These are phyloP conservation scores for Pseudogymnoascus sp. DNA, from an alignment of 2,329 filamentous ascomycete genomes.

Conservation along the genomic window DNA sequence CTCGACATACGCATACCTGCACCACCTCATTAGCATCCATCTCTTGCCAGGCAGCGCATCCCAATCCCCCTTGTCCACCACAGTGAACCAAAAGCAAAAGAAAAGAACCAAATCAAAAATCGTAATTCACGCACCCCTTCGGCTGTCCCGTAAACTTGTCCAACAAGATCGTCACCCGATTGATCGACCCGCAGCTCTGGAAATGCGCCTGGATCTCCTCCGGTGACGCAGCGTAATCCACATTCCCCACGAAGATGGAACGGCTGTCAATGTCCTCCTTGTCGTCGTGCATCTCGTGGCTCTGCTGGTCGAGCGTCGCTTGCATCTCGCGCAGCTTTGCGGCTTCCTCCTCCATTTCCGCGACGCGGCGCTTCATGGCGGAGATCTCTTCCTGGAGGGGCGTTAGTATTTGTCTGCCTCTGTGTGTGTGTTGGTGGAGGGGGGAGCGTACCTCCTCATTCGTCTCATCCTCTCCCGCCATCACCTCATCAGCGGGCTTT, in stretches of 20 bases:
- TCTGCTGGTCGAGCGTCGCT: conserved; percentile 74
- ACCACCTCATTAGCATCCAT: conserved; percentile 35
- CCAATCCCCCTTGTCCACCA: conserved; percentile 17
- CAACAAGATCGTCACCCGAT: conserved; percentile 91
- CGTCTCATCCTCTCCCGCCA: conserved; percentile 23
- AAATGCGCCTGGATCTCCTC: conserved; percentile 99
- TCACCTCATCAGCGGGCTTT: conserved; percentile 24
- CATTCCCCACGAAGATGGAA: conserved; percentile 97
- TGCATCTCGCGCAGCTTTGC: conserved; percentile 84
- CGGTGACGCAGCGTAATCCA: conserved; percentile 93
- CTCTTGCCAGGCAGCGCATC: conserved; percentile 53
- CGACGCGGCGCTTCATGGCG: conserved; percentile 79
- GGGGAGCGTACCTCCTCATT: conserved; percentile 26
- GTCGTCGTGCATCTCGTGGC: conserved; percentile 76
- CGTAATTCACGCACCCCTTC: conserved; percentile 70
- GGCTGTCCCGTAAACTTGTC: conserved; percentile 99
- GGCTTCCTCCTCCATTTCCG: conserved; percentile 86
- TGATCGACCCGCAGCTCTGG: conserved; percentile 94
- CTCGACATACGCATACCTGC: conserved; percentile 95
- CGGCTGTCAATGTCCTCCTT: conserved; percentile 93
- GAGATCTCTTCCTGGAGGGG: conserved; percentile 63
- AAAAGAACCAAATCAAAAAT: conserved; percentile 17
- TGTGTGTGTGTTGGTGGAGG: background rate
- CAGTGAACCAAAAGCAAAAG: conserved; percentile 9
- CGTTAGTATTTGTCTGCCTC: background rate